Base-by-base conservation (phyloP, 768 basidiomycete genomes). In the Tephrocybe sp. region DNA sequence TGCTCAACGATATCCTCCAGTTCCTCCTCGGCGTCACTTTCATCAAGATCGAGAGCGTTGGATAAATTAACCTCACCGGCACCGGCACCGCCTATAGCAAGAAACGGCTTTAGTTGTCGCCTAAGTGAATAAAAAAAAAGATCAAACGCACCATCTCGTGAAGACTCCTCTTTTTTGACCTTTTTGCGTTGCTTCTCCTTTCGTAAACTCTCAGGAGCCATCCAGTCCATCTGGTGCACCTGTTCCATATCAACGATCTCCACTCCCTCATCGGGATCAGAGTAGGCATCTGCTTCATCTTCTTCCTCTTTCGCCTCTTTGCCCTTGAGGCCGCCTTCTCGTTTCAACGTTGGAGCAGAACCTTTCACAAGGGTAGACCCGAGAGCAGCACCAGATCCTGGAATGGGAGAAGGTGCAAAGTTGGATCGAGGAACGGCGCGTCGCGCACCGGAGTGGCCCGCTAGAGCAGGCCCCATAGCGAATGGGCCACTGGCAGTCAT, bases 401-500 rank as follows among this genome's bases (percentile, higher is more conserved):
- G 58, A 1, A 62, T 53, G 1, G 81, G 73, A 9, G 72, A 65
- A 1, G 85, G 75, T 15, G 79, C 67, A 50, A 85, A 79, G 56
- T 79, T 79, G 15, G 84, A 75, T 18, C 78, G 79, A 15, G 81
- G 76, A 7, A 73, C 67, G 27, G 75, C 66, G 31, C 78, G 73
- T 44, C 80, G 77, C 12, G 73, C 72, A 50, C 69, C 36, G 10
- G 44, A 77, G 43, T 71, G 75, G 24, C 86, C 84, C 8, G 78
- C 78, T 56, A 88, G 73, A 19, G 86, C 75, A 27, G 90, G 90
- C 18, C 90, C 90, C 82, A 92, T 84, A 16, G 90, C 88, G 58
- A 92, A 92, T 12, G 90, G 90, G 3, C 90, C 90, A 59, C 87
- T 90, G 1, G 90, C 90, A 15, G 80, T 85, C 89, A 92, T 89